Conservation (phyloP, 2,329 filamentous ascomycete species). For the Trichoderma atroviride region DNA sequence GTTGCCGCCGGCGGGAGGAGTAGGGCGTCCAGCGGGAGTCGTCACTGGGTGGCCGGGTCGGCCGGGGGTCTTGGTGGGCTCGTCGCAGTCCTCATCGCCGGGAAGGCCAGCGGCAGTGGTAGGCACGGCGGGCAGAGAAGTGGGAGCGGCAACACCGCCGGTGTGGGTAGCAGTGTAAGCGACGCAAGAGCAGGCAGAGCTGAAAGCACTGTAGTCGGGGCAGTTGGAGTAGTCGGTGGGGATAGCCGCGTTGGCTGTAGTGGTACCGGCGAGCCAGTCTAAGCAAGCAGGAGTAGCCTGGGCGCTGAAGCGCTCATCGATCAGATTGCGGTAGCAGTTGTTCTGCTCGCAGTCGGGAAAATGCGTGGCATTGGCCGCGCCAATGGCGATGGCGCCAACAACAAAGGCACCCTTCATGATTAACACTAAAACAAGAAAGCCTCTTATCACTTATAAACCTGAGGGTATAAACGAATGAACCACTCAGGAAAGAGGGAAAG, state of each 20-base stretch:
- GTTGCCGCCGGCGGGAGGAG: neutral
- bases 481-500: slow-evolving; percentile 17
- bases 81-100: neutral
- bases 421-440: slow-evolving; percentile 19
- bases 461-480: slow-evolving; percentile 27
- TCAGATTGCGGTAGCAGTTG: slow-evolving; percentile 44
- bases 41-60: neutral
- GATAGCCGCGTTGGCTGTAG: slow-evolving; percentile 35
- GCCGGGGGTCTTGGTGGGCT: neutral
- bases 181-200: slow-evolving; percentile 45
- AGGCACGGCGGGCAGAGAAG: slow-evolving; percentile 21
- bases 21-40: neutral
- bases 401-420: slow-evolving; percentile 42
- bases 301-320: slow-evolving; percentile 38
- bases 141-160: slow-evolving; percentile 27
- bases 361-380: slow-evolving; percentile 34
- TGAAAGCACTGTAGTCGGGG: slow-evolving; percentile 28
- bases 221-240: slow-evolving; percentile 41
- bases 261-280: slow-evolving; percentile 37
- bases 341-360: slow-evolving; percentile 39
- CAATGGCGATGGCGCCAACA: slow-evolving; percentile 39
- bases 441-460: slow-evolving; percentile 8
- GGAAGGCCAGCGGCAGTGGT: slow-evolving; percentile 30
- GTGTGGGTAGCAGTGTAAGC: slow-evolving; percentile 41
- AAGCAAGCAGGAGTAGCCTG: slow-evolving; percentile 40